Conservation (phyloP, 2,329 filamentous ascomycete genomes). For the Emmonsia crescens region DNA sequence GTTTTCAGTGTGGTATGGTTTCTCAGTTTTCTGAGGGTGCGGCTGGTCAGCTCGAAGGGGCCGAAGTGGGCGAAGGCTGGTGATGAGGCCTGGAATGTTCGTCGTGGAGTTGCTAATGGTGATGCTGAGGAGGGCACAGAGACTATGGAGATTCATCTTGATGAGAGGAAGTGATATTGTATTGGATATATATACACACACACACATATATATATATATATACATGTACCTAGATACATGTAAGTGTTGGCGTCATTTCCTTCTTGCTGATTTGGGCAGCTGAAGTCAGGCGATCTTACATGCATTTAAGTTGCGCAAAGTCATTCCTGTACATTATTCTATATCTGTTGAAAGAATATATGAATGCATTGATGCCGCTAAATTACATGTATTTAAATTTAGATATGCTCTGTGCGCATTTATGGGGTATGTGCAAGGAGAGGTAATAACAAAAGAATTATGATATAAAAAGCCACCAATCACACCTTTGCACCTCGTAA, state of each 20-base stretch:
- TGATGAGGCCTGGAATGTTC: slow-evolving; percentile 27
- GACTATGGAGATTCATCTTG: neutral
- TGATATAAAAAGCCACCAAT: neutral
- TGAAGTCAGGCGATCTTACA: no score
- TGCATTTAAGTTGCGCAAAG: neutral
- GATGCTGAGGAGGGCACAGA: neutral
- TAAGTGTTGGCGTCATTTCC: neutral
- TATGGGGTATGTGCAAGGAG: neutral
- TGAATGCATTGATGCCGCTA: neutral
- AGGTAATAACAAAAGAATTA: neutral
- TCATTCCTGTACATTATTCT: neutral
- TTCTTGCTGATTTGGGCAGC: no score
- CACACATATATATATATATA: no score
- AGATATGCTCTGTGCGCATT: neutral
- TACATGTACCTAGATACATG: no score
- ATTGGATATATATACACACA: no score
- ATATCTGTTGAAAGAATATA: no score
- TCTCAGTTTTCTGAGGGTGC: slow-evolving; percentile 41
- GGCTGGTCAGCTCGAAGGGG: slow-evolving; percentile 23
- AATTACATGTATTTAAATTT: neutral
- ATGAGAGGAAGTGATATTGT: neutral
- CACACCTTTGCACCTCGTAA: neutral
- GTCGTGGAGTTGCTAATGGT: slow-evolving; percentile 27
- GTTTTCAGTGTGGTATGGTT: slow-evolving; percentile 41
- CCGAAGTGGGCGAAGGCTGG: slow-evolving; percentile 25